Conservation (phyloP, 169 alveolate species). For the Blepharisma undulans region DNA sequence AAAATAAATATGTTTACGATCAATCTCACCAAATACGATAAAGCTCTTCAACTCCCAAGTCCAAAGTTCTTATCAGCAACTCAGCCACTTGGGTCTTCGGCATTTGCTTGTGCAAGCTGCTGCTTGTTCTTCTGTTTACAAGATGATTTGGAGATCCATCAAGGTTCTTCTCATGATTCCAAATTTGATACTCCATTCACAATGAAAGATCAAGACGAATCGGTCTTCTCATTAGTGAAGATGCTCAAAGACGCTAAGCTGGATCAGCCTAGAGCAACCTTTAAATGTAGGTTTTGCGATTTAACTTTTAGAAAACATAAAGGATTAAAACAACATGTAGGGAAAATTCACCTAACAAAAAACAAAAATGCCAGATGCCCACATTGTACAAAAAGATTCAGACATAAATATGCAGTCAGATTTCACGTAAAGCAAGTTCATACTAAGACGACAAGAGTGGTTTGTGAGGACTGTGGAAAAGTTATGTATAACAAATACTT, state of each 20-base stretch:
- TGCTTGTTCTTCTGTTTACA: background rate
- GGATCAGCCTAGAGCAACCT: background rate
- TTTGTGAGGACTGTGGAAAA: background rate
- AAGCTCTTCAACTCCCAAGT: background rate
- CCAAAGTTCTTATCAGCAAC: background rate
- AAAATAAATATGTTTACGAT: background rate
- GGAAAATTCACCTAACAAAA: conserved; percentile 12
- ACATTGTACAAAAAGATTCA: conserved; percentile 25
- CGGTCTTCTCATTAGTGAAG: background rate
- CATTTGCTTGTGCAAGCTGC: background rate
- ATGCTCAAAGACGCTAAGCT: background rate
- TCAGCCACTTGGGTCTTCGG: background rate
- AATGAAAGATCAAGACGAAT: background rate
- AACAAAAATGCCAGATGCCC: background rate
- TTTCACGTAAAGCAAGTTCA: conserved; percentile 29
- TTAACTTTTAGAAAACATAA: background rate
- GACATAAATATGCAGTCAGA: conserved; percentile 30
- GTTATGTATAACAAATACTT: conserved; percentile 13
- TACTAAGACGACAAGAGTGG: background rate
- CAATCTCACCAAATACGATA: background rate
- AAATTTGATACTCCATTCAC: background rate
- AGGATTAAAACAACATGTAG: conserved; percentile 9
- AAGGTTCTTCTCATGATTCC: background rate
- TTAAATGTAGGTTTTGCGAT: background rate
- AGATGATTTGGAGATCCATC: background rate